Evolutionary conservation across 2,329 filamentous ascomycete genomes (phyloP).

Genomic region (Elsinoe australis): DNA sequence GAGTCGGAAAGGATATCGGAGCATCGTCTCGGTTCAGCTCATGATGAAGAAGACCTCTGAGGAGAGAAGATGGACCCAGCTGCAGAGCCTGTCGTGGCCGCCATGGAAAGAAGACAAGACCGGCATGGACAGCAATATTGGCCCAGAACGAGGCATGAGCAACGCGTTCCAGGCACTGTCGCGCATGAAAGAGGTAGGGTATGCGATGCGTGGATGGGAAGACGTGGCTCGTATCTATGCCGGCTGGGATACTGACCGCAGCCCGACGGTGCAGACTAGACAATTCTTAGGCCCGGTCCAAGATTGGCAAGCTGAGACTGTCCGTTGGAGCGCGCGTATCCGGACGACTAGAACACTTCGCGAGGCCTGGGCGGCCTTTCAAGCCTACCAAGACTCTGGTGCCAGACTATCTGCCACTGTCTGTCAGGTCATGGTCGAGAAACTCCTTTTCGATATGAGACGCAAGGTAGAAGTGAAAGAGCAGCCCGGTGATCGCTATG

Average conservation of each 20-base stretch:
- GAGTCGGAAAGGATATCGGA: conserved; percentile 51
- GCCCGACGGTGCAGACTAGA: conserved; percentile 56
- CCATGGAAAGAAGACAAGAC: conserved; percentile 57
- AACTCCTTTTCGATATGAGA: conserved; percentile 39
- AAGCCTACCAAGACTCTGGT: conserved; percentile 43
- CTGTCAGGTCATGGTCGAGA: conserved; percentile 52
- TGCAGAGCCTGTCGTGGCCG: conserved; percentile 56
- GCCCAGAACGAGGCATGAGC: conserved; percentile 49
- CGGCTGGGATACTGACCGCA: conserved; percentile 57
- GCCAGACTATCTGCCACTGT: conserved; percentile 35
- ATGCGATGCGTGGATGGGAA: conserved; percentile 46
- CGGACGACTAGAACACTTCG: conserved; percentile 52
- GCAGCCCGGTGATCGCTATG: neutral
- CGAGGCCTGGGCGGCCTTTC: conserved; percentile 59
- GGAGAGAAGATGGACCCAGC: conserved; percentile 51
- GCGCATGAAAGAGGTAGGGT: conserved; percentile 54
- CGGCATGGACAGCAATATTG: conserved; percentile 52
- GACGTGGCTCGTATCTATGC: conserved; percentile 46
- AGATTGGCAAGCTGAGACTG: conserved; percentile 6
- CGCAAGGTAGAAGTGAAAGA: conserved; percentile 6
- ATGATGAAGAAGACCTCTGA: conserved; percentile 48
- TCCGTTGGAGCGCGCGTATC: conserved; percentile 52
- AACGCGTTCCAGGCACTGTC: conserved; percentile 49
- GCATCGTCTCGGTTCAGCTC: conserved; percentile 49
- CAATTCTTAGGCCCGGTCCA: conserved; percentile 32